Conservation (phyloP, 768 basidiomycete species). For the Trametes punicea region DNA sequence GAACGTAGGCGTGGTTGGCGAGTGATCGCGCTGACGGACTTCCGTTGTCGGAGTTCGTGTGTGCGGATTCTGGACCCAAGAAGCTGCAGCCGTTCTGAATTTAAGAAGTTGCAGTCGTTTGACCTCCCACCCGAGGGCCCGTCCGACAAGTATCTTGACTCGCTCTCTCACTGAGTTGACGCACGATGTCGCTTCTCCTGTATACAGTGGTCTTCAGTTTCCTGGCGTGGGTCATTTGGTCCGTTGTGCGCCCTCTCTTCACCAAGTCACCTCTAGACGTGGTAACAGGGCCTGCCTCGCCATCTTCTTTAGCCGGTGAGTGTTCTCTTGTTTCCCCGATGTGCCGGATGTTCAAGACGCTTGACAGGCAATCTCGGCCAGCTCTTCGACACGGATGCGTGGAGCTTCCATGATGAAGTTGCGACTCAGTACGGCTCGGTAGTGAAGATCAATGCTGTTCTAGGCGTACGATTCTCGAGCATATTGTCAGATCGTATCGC, state of each 20-base stretch:
- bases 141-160: neutral
- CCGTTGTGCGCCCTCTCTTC: conserved; percentile 6
- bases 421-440: conserved; percentile 17
- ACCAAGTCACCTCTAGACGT: conserved; percentile 13
- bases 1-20: too few species aligned
- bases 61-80: neutral
- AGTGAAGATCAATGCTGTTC: conserved; percentile 19
- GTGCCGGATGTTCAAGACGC: neutral
- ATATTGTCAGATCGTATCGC: neutral
- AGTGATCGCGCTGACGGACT: neutral
- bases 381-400: conserved; percentile 17
- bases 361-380: conserved; percentile 19
- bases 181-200: neutral
- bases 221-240: conserved; percentile 14
- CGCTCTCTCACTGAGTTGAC: too few species aligned
- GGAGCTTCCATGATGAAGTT: conserved; percentile 19
- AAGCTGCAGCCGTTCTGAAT: neutral
- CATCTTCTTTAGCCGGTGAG: conserved; percentile 16
- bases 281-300: conserved; percentile 12
- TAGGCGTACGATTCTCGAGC: conserved; percentile 8
- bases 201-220: neutral
- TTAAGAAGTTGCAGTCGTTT: neutral
- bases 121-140: neutral
- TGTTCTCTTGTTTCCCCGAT: neutral
- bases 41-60: neutral